Base-by-base conservation (phyloP, 495 filamentous ascomycete species). In the Aspergillus sclerotiicarbonarius region DNA sequence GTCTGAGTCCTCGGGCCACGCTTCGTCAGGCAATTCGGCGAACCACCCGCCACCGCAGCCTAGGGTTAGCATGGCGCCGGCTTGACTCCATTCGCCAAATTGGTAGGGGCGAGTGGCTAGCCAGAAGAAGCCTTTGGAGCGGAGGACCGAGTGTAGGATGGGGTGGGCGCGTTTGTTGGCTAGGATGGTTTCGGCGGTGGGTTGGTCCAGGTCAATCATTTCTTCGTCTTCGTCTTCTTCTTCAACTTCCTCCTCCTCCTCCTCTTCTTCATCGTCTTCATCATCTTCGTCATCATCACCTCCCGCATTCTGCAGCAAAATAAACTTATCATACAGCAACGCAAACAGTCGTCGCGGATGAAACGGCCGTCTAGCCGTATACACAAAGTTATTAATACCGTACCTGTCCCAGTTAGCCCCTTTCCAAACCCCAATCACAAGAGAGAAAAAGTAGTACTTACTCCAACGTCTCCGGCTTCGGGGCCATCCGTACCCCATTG, bases 81-180 rank as follows among this genome's bases (percentile, higher is more conserved):
- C 81, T 62, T 84, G 81, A n/a, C 77, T 82, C 82, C 82, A 85
- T 65, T 83, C 81, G 50, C 81, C 81, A 18, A 74, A 75, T 16
- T 76, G 74, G 51, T 68, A 62, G 0, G 76, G 73, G 2, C 79
- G 71, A 46, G 74, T 79, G 0, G 76, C 65, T 3, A 80, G 63
- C 76, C 76, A 80, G 60, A 76, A 72, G 57, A 75, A 74, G 51
- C 78, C 77, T 51, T 80, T 80, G 35, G 75, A 77, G 37, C 76
- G 78, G 15, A 80, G 71, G 13, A 78, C 54, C 10, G 71, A 67
- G 13, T 67, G 66, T 53, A 82, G 76, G 3, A 73, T 66, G 8
- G 78, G 72, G 57, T 74, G 62, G 10, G 64, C 46, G 25, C 72
- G 71, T 58, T 80, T 80, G 62, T 80, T 80, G 12, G 67, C 62